Conservation (phyloP, 495 filamentous ascomycete genomes). For the Echria macrotheca region DNA sequence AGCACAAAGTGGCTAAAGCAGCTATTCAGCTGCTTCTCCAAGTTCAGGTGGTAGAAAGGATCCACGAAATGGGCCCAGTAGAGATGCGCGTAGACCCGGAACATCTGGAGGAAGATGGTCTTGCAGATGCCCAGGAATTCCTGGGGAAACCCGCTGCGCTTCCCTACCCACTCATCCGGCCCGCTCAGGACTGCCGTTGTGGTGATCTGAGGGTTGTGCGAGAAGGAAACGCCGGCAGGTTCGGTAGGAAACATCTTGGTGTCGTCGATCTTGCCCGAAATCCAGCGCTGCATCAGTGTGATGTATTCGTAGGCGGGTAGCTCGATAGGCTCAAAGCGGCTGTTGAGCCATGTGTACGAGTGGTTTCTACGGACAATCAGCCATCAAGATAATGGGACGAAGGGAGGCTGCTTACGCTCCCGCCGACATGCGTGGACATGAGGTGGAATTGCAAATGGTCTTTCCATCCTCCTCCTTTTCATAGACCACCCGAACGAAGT, state of each 20-base stretch:
- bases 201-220: conserved; percentile 50
- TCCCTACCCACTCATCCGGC: conserved; percentile 71
- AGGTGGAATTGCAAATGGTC: conserved; percentile 73
- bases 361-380: conserved; percentile 52
- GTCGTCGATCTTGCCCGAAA: conserved; percentile 85
- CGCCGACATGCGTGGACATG: conserved; percentile 88
- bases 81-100: conserved; percentile 89
- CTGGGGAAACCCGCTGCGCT: conserved; percentile 80
- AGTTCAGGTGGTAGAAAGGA: conserved; percentile 77
- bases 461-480: conserved; percentile 66
- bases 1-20: conserved; percentile 92
- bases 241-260: conserved; percentile 80
- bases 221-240: conserved; percentile 48
- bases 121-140: conserved; percentile 80
- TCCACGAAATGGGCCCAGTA: conserved; percentile 81
- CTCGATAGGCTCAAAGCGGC: conserved; percentile 56
- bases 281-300: conserved; percentile 84
- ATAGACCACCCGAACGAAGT: conserved; percentile 76
- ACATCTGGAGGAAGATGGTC: conserved; percentile 94
- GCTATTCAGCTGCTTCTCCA: conserved; percentile 84
- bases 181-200: conserved; percentile 58
- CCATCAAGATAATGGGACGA: conserved; percentile 8
- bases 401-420: conserved; percentile 61
- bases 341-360: conserved; percentile 87
- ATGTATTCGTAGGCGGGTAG: conserved; percentile 83